Conservation (phyloP, 2,329 filamentous ascomycete genomes). For the Phialocephala sp. region DNA sequence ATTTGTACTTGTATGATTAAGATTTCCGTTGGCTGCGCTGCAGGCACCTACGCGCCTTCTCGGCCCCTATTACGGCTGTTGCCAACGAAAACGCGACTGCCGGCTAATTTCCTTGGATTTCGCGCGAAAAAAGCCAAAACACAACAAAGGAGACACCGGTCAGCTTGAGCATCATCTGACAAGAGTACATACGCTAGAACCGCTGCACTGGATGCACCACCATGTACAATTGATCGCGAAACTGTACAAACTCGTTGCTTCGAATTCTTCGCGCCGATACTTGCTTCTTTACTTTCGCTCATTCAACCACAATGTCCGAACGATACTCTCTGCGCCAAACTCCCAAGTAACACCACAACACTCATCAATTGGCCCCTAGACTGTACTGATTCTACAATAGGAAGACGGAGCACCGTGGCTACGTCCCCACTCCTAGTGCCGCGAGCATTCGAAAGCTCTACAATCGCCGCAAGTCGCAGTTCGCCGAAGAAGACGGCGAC, state of each 20-base stretch:
- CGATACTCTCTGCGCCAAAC: conserved; percentile 43
- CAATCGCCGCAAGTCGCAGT: conserved; percentile 49
- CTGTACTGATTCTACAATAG: conserved; percentile 41
- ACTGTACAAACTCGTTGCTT: background rate
- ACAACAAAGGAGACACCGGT: conserved; percentile 10
- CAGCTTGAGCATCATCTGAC: background rate
- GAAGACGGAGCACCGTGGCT: conserved; percentile 56
- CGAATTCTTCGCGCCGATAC: background rate
- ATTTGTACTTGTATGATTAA: background rate
- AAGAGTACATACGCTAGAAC: background rate
- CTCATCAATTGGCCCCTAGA: background rate
- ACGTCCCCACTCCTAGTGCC: conserved; percentile 58
- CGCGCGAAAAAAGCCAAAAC: conserved; percentile 14
- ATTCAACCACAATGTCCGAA: conserved; percentile 39
- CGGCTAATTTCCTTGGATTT: conserved; percentile 12
- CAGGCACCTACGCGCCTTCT: too few species aligned
- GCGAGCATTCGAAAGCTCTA: conserved; percentile 48
- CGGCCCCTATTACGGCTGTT: background rate
- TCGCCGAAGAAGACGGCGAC: conserved; percentile 41
- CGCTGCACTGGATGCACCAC: conserved; percentile 15
- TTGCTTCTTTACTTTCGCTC: conserved; percentile 5
- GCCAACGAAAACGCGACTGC: conserved; percentile 18
- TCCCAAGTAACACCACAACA: conserved; percentile 39
- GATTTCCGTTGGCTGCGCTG: too few species aligned
- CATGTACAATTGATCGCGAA: conserved; percentile 18